phyloP scores from a whole-genome alignment of 2,329 filamentous ascomycete species.

The Monosporascus sp. region DNA sequence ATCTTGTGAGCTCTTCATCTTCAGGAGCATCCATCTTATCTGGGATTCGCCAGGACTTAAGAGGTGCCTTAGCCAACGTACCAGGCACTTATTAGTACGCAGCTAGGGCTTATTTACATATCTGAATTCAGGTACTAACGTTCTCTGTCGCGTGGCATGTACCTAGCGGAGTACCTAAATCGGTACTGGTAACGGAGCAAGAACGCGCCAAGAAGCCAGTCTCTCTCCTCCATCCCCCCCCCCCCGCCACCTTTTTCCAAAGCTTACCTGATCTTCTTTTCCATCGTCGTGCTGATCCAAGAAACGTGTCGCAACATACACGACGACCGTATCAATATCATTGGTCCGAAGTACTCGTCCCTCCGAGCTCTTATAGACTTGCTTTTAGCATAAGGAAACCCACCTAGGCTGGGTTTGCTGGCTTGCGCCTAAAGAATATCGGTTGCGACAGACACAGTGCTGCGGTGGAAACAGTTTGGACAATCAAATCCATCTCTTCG shows the following conservation, averaged over 20 bases:
- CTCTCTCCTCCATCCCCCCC: not conserved
- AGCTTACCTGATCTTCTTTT: not conserved
- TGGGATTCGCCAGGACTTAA: too few species aligned
- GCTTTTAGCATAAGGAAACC: not conserved
- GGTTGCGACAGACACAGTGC: not conserved
- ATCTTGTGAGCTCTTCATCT: too few species aligned
- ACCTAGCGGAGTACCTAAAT: not conserved
- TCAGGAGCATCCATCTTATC: too few species aligned
- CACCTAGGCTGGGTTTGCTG: not conserved
- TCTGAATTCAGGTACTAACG: too few species aligned
- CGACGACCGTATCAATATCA: not conserved
- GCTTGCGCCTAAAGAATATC: not conserved
- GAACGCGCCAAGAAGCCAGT: not conserved
- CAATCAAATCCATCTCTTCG: not conserved
- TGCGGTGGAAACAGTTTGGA: not conserved
- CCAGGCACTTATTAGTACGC: too few species aligned
- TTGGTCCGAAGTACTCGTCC: too few species aligned
- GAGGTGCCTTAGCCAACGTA: too few species aligned
- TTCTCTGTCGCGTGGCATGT: not conserved
- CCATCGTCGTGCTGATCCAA: not conserved
- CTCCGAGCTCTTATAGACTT: too few species aligned
- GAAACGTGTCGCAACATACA: not conserved
- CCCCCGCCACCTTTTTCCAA: not conserved
- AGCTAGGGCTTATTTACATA: too few species aligned
- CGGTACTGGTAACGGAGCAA: not conserved